Evolutionary conservation across 2,329 filamentous ascomycete genomes (phyloP).

Genomic region (Colletotrichum viniferum): DNA sequence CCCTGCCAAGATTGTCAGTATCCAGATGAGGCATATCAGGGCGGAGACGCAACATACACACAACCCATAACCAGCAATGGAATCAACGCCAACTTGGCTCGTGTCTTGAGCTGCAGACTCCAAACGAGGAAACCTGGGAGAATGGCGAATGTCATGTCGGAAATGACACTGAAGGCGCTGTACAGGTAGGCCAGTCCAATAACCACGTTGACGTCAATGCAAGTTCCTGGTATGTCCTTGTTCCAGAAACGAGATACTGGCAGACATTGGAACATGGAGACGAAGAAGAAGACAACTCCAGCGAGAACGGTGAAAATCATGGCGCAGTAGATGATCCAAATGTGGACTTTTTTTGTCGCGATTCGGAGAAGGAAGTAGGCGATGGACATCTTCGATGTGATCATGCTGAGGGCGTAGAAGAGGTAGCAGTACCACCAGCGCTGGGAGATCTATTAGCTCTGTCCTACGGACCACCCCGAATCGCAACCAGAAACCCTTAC

Average conservation of each 20-base stretch:
- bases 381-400: slow-evolving; percentile 46
- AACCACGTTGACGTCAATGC: slow-evolving; percentile 47
- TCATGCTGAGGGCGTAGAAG: slow-evolving; percentile 39
- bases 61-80: slow-evolving; percentile 62
- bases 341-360: slow-evolving; percentile 35
- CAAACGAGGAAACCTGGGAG: slow-evolving; percentile 59
- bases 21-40: too few relatives aligned
- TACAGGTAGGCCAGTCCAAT: slow-evolving; percentile 58
- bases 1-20: slow-evolving; percentile 31
- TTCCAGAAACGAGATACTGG: slow-evolving; percentile 47
- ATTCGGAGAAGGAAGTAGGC: slow-evolving; percentile 47
- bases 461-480: slow-evolving; percentile 14
- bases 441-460: slow-evolving; percentile 22
- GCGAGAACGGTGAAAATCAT: slow-evolving; percentile 39
- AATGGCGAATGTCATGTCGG: slow-evolving; percentile 56
- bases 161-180: slow-evolving; percentile 51
- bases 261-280: slow-evolving; percentile 43
- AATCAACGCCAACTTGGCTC: slow-evolving; percentile 56
- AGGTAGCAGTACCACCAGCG: slow-evolving; percentile 44
- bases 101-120: slow-evolving; percentile 57
- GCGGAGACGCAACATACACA: slow-evolving; percentile 34
- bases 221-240: slow-evolving; percentile 35
- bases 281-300: slow-evolving; percentile 44
- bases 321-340: slow-evolving; percentile 39
- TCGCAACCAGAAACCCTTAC: slow-evolving; percentile 26